Evolutionary conservation across 257 asterid species (phyloP), one percentile per base, ranked within the genome.

Genomic region (Fraxinus quadrangulata): DNA sequence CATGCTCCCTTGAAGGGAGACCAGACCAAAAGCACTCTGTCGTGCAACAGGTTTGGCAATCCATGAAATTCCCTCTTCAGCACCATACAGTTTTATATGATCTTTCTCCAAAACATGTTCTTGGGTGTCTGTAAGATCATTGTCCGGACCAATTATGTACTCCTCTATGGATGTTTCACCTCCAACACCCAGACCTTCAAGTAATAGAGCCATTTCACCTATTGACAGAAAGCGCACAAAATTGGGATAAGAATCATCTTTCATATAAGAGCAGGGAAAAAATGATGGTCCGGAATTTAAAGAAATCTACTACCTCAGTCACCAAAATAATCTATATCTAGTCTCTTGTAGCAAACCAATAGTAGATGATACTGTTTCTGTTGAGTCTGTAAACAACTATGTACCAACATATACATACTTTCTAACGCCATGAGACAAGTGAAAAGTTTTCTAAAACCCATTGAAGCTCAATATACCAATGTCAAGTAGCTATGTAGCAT

Each of bases 141-240:
- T 79, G 28, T 51, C 83, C 12, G 83, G 79, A n/a, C 79, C 71
- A 42, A 80, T 80, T 36, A 80, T 75, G 17, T 75, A 80, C 77
- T 80, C 80, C 34, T 70, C 83, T 49, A 80, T 54, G 3, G 77
- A 42, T 59, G 83, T 80, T 72, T 75, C 83, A 3, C 79, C 80
- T 23, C 80, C 83, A 75, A 80, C 80, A 4, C 37, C 79, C 66
- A 80, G 45, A 7, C 83, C 83, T 80, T 80, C 83, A 61, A 74
- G 71, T n/a, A 80, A 69, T 56, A 80, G 71, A 70, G 83, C 80
- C 83, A 80, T 80, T 73, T 80, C 83, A 42, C 83, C 83, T 47
- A 90, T 70, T 26, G 68, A 75, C 67, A 61, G 24, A 84, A 42
- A 39, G 26, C 80, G 68, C 66, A n/a, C 36, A 47, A 67, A 71